Evolutionary conservation across 1,284 basidiomycete genomes (phyloP), one percentile per base, ranked within the genome.

Genomic region (Vanrija sp.): DNA sequence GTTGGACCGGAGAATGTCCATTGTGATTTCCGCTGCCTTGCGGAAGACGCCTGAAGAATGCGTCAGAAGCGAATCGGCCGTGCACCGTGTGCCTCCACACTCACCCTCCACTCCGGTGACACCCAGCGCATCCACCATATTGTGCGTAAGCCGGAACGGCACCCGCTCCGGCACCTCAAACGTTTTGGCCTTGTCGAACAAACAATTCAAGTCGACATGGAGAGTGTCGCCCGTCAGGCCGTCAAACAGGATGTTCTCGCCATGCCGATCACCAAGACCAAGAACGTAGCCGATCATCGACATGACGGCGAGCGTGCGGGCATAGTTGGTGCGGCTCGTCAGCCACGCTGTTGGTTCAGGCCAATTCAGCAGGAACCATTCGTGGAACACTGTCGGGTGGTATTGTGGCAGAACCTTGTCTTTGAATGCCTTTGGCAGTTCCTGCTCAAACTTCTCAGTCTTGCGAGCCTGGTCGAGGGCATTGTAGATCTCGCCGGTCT

Each of bases 201-300:
- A 80, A 76, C 94, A 98, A 72, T 98, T 98, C 66, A 99, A 91
- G 75, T 99, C 96, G 45, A 98, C 94, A 65, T 99, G 96, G 2
- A 98, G 88, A 2, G 89, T 85, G 68, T 97, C 94, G 4, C 96
- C 96, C 0, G 85, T 88, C 54, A 85, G 85, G 3, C 81, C 82
- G 68, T 99, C 96, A 41, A 98, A 84, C 10, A 99, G 80, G 45
- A 98, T 97, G 69, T 99, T 99, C 76, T 98, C 96, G 64, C 89
- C 86, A 71, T 99, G 96, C 43, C 96, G 83, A 74, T 99, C 96
- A 14, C 96, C 96, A n/a, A 99, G 80, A 12, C 93, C 96, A 9
- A 99, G 79, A 35, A 99, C 95, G 64, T 90, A 96, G 19, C 96
- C 96, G 23, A 98, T 91, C 88, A 99, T 98, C 4, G 90, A 96